Percentiles rank a stretch among this genome's conserved stretches.
These are phyloP conservation scores for Diaporthe citrichinensis DNA, from an alignment of 2,329 filamentous ascomycete genomes.

Conservation along the genomic window DNA sequence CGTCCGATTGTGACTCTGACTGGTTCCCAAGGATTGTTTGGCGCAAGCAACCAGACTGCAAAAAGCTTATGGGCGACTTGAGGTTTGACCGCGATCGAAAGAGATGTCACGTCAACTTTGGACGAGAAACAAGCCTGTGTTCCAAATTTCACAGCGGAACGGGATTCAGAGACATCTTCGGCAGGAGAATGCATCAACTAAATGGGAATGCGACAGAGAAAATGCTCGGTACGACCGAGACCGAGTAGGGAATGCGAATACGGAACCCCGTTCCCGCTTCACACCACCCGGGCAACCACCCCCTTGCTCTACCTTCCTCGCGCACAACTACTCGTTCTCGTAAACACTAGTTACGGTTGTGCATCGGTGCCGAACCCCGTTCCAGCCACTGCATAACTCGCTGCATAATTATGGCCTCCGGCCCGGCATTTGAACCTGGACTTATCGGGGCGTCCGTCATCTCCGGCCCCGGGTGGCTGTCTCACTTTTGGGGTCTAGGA, in stretches of 20 bases:
- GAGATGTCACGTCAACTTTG: background rate
- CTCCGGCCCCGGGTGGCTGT: background rate
- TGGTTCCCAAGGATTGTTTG: background rate
- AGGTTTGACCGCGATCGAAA: background rate
- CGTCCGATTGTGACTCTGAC: background rate
- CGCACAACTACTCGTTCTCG: background rate
- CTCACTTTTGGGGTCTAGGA: background rate
- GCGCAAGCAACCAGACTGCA: background rate
- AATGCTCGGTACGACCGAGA: slow-evolving; percentile 8
- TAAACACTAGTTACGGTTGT: slow-evolving; percentile 6
- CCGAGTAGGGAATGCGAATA: slow-evolving; percentile 24
- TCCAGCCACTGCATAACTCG: slow-evolving; percentile 23
- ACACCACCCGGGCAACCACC: background rate
- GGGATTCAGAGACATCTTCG: background rate
- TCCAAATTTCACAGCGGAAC: background rate
- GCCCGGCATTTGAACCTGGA: background rate
- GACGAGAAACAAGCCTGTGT: background rate
- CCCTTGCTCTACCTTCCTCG: background rate
- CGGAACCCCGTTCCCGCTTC: slow-evolving; percentile 9
- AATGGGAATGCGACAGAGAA: background rate
- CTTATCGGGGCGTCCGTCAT: background rate
- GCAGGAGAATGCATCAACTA: slow-evolving; percentile 10
- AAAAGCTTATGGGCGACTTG: background rate
- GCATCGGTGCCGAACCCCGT: slow-evolving; percentile 4
- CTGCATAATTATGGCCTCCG: slow-evolving; percentile 20